phyloP scores from a whole-genome alignment of 495 filamentous ascomycete species.

The Aspergillus funiculosus region DNA sequence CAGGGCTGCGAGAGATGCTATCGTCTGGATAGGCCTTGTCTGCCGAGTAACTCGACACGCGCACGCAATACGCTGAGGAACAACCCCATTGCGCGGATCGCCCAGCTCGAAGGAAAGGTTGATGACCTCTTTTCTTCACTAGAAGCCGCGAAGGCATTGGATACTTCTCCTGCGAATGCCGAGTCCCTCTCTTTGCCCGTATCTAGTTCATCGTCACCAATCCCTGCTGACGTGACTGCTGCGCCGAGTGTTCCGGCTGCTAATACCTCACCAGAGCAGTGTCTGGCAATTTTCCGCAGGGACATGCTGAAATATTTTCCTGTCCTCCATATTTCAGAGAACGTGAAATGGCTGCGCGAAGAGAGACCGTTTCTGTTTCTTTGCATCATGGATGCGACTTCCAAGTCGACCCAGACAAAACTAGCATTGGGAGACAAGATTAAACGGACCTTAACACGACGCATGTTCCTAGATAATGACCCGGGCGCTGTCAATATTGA shows the following conservation, averaged over 20 bases:
- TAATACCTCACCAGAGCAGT: slow-evolving; percentile 25
- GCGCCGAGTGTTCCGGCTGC: too few relatives aligned
- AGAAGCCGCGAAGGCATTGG: slow-evolving; percentile 5
- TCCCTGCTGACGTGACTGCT: too few relatives aligned
- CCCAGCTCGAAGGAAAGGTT: slow-evolving; percentile 32
- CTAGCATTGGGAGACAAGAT: slow-evolving; percentile 24
- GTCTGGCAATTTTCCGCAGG: slow-evolving; percentile 29
- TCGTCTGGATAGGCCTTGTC: slow-evolving; percentile 33
- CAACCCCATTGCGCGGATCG: slow-evolving; percentile 15
- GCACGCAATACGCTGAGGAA: slow-evolving; percentile 17
- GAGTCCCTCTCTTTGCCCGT: background rate
- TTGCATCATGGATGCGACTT: slow-evolving; percentile 35
- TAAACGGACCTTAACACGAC: slow-evolving; percentile 34
- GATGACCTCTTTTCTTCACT: slow-evolving; percentile 29
- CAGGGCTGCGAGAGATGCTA: slow-evolving; percentile 44
- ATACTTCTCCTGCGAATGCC: background rate
- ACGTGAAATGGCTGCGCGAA: slow-evolving; percentile 29
- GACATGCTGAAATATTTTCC: slow-evolving; percentile 33
- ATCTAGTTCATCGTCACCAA: background rate
- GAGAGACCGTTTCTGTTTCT: slow-evolving; percentile 43
- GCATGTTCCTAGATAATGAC: slow-evolving; percentile 38
- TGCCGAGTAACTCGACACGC: slow-evolving; percentile 20
- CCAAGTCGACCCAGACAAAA: slow-evolving; percentile 28
- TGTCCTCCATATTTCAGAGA: slow-evolving; percentile 33
- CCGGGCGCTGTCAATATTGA: slow-evolving; percentile 34